Evolutionary conservation across 2,329 filamentous ascomycete species (phyloP), one percentile per base, ranked within the genome.

Genomic region (Penicillium corylophilum): DNA sequence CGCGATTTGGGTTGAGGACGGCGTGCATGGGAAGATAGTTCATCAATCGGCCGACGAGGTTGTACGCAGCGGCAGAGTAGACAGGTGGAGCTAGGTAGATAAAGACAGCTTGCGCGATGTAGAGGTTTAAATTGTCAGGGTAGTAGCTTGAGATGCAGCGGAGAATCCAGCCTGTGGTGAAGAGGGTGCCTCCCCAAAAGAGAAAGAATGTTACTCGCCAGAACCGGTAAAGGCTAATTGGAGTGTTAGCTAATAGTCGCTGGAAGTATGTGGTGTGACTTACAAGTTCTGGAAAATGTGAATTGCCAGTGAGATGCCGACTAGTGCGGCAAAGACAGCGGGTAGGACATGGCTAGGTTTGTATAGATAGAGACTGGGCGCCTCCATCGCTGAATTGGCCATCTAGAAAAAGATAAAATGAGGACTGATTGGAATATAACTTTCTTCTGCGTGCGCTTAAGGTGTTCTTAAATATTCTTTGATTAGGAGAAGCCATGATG

Each of bases 11-110:
- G 42, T 72, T 64, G 7, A 73, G 55, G 2, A 70, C 63, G n/a
- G 71, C 62, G 44, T 72, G 66, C 67, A 70, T 70, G 3, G 71
- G 71, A 6, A 72, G 57, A 50, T 74, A 73, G 53, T 67, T 62
- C 67, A 72, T 65, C 9, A 74, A 53, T 23, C 70, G 63, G 6
- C 68, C 71, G 29, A 74, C 60, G 22, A 72, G 56, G 46, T 68
- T 70, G 53, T 73, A 73, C 33, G 69, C 70, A 4, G 69, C 61
- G 16, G 70, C 71, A 0, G 71, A 66, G 55, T 71, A 74, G 28
- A 73, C 62, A 2, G 71, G 71, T 8, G 70, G 71, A 4, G 66
- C 71, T 7, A 56, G 54, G 31, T 67, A 64, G 46, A 73, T 64
- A 48, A 72, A 65, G 13, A 72, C 50, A 8, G 57, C 58, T 51